A percentile compares a stretch with the other conserved stretches of the same genome.
phyloP scores from a whole-genome alignment of 371 early-diverging fungal genomes.

The Saksenaea oblongispora region DNA sequence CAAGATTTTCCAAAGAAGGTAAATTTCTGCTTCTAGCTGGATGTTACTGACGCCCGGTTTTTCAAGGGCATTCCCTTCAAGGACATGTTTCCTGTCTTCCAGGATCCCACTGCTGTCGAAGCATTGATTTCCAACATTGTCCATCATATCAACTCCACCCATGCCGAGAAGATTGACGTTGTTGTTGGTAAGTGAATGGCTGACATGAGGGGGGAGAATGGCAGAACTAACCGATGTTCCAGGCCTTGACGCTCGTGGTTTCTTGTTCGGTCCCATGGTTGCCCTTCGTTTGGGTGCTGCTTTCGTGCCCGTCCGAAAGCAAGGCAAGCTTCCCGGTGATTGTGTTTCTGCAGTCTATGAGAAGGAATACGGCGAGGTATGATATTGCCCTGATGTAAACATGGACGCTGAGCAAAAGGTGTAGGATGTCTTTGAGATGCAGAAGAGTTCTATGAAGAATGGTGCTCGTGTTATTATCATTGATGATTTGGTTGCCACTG shows the following conservation, averaged over 20 bases:
- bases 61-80: slow-evolving; percentile 83
- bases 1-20: slow-evolving; percentile 88
- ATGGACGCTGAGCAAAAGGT: neutral
- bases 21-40: neutral
- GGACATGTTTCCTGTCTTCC: slow-evolving; percentile 97
- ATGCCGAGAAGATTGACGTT: slow-evolving; percentile 80
- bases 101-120: slow-evolving; percentile 92
- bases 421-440: slow-evolving; percentile 92
- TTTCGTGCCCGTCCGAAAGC: slow-evolving; percentile 95
- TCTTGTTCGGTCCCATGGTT: slow-evolving; percentile 87
- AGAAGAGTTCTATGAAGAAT: slow-evolving; percentile 75
- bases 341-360: slow-evolving; percentile 72
- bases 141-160: slow-evolving; percentile 72
- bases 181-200: slow-evolving; percentile 69
- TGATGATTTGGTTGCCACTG: slow-evolving; percentile 97
- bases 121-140: slow-evolving; percentile 85
- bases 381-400: slow-evolving; percentile 1
- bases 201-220: neutral
- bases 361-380: slow-evolving; percentile 95
- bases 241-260: slow-evolving; percentile 91
- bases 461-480: slow-evolving; percentile 89
- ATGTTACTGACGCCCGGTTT: neutral
- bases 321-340: slow-evolving; percentile 93
- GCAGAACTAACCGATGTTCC: neutral
- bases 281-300: slow-evolving; percentile 87